Evolutionary conservation across 2,329 filamentous ascomycete species (phyloP), one percentile per base, ranked within the genome.

Genomic region (Aotearoamyces nothofagi): DNA sequence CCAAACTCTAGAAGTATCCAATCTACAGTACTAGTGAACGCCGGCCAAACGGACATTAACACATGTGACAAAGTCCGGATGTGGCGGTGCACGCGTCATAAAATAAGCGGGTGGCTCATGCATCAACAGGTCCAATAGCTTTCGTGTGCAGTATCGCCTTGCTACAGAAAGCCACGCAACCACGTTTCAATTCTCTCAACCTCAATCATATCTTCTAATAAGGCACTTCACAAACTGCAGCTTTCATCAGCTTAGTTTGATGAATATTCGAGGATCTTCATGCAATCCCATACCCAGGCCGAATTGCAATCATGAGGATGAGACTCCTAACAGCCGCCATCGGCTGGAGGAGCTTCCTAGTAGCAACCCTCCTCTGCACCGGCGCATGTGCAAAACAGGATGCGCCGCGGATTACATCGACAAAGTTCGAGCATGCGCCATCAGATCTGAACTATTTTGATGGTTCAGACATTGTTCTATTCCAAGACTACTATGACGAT

Each of bases 381-480:
- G 30, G 30, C 25, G 36, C 38, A 15, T 40, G 33, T 37, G 45
- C 40, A 24, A 50, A 50, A 35, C 50, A 50, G 34, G 45, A 50
- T 30, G 35, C 62, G 27, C 86, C 86, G 14, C 62, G 63, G 32
- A 64, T 93, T 44, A 61, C 65, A 36, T 57, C 62, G 34, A 78
- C 60, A 30, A 54, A 65, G 26, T 80, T 94, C 55, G 60, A 78
- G 24, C 61, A 73, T 43, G 54, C 63, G 30, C 80, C 83, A 1
- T 50, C 57, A 30, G 73, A 74, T 49, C 59, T 94, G 39, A 78
- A 79, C 56, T 98, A 93, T 56, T 96, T 98, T 49, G 77, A 90
- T 46, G 81, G 87, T 51, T 86, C 81, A 40, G 77, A 93, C 50
- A 69, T 78, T 29, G 62, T 92, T 34, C 55, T 96, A 25, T 74